Evolutionary conservation across 768 basidiomycete species (phyloP).

Genomic region (Amanita pseudoporphyria): DNA sequence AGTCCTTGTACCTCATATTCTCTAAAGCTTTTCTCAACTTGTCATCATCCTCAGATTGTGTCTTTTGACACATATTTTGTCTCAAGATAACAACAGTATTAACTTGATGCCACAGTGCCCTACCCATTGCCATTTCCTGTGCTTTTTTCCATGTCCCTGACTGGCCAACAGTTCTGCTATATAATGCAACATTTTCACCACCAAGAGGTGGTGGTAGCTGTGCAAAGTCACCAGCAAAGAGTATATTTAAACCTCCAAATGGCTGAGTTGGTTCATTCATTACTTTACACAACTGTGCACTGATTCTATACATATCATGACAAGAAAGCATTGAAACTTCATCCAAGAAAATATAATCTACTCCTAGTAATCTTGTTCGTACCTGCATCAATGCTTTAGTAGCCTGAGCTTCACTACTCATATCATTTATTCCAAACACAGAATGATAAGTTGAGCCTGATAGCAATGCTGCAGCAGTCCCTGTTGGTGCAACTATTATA

Average conservation of each 20-base stretch:
- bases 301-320: conserved; percentile 16
- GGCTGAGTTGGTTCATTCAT: conserved; percentile 6
- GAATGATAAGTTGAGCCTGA: conserved; percentile 20
- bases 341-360: too few relatives aligned
- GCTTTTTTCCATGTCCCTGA: not conserved
- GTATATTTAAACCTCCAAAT: conserved; percentile 22
- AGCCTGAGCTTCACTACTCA: too few relatives aligned
- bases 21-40: conserved; percentile 19
- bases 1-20: conserved; percentile 24
- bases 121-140: conserved; percentile 18
- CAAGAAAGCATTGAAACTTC: too few relatives aligned
- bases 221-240: too few relatives aligned
- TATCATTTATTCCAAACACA: too few relatives aligned
- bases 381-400: not conserved
- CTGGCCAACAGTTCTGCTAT: conserved; percentile 4
- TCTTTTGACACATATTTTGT: conserved; percentile 24
- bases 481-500: conserved; percentile 17
- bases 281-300: conserved; percentile 12
- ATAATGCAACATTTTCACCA: conserved; percentile 7
- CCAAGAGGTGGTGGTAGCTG: conserved; percentile 17
- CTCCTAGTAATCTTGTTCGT: conserved; percentile 2
- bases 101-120: conserved; percentile 23
- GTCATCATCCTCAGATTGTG: conserved; percentile 14
- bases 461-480: conserved; percentile 16
- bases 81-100: conserved; percentile 24